Conservation (phyloP, 1,284 basidiomycete species). For the Cryptococcus jaspeensis region DNA sequence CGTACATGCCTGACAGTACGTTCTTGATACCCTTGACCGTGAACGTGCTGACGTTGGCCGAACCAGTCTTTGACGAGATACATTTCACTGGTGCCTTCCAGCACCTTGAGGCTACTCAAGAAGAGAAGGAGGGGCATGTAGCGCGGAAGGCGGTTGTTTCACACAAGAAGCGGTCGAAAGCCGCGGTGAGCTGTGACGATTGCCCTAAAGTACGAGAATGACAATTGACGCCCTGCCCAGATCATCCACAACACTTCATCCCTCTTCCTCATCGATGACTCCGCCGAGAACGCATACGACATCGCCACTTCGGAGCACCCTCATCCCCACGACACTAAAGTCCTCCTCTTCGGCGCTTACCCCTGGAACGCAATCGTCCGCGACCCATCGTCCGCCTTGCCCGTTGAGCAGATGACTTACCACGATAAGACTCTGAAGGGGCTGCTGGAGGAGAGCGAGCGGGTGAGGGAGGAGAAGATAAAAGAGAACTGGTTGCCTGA, state of each 20-base stretch:
- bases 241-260: slow-evolving; percentile 65
- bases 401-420: slow-evolving; percentile 60
- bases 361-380: slow-evolving; percentile 65
- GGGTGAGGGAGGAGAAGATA: slow-evolving; percentile 29
- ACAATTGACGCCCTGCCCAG: slow-evolving; percentile 43
- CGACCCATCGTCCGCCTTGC: not conserved
- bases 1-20: slow-evolving; percentile 62
- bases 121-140: slow-evolving; percentile 53
- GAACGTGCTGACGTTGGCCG: not conserved
- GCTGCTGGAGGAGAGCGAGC: slow-evolving; percentile 48
- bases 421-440: slow-evolving; percentile 53
- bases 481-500: slow-evolving; percentile 45
- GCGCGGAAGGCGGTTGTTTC: slow-evolving; percentile 55
- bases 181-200: slow-evolving; percentile 57
- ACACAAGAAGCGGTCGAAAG: slow-evolving; percentile 64
- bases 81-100: slow-evolving; percentile 73
- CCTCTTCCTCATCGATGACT: slow-evolving; percentile 71
- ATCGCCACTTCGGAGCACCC: slow-evolving; percentile 51
- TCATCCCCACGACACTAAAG: slow-evolving; percentile 44
- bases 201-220: not conserved
- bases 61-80: slow-evolving; percentile 63
- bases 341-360: slow-evolving; percentile 74
- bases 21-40: slow-evolving; percentile 2
- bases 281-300: slow-evolving; percentile 69
- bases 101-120: slow-evolving; percentile 40